These are phyloP conservation scores for Psilocybe tampanensis DNA, from an alignment of 768 basidiomycete species.

Conservation along the genomic window DNA sequence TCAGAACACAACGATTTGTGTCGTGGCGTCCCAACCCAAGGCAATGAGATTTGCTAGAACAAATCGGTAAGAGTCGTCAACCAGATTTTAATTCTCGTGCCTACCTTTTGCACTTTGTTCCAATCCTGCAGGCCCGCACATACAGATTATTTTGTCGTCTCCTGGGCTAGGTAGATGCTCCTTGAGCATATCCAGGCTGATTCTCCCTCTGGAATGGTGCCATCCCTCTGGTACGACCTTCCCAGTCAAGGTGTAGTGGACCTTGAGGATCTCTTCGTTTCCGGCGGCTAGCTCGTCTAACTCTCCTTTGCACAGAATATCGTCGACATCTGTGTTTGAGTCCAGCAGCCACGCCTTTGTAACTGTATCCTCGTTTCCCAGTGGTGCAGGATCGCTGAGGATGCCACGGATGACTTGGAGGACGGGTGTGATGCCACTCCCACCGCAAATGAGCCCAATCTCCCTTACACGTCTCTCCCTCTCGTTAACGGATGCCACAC, in stretches of 20 bases:
- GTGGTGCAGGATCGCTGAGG: conserved; percentile 32
- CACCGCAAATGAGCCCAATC: conserved; percentile 59
- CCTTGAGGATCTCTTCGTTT: conserved; percentile 32
- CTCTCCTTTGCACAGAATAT: conserved; percentile 54
- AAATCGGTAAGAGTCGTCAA: not conserved
- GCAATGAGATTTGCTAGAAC: not conserved
- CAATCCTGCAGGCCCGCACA: conserved; percentile 49
- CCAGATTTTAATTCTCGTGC: not conserved
- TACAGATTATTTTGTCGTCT: conserved; percentile 41
- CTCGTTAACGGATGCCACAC: conserved; percentile 38
- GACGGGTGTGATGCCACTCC: conserved; percentile 63
- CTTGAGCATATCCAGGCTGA: conserved; percentile 39
- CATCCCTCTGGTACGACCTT: conserved; percentile 35
- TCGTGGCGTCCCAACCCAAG: not conserved
- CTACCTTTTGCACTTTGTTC: conserved; percentile 20
- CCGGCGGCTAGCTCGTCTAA: conserved; percentile 39
- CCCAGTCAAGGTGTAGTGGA: conserved; percentile 48
- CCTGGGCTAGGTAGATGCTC: conserved; percentile 41
- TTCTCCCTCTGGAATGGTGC: conserved; percentile 42
- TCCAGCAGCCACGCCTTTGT: conserved; percentile 47
- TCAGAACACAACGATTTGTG: not conserved
- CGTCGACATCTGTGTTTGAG: conserved; percentile 46
- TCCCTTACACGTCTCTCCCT: conserved; percentile 34
- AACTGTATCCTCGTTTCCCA: conserved; percentile 30
- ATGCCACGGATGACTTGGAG: conserved; percentile 55